phyloP scores from a whole-genome alignment of 306 rosid species.

The Vigna mungo region DNA sequence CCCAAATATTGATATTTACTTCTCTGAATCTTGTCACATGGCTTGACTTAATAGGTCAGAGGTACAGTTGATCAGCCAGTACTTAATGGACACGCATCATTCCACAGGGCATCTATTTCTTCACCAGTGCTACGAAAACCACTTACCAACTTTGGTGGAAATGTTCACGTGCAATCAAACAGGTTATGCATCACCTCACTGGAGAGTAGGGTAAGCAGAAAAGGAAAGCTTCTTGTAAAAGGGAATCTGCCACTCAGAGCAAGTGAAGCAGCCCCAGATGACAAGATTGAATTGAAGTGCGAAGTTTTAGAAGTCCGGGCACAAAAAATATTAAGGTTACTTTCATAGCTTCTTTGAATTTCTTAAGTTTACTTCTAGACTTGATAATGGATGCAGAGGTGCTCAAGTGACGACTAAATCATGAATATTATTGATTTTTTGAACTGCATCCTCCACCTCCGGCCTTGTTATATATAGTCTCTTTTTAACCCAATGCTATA shows the following conservation, averaged over 20 bases:
- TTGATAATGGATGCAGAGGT: constrained; percentile 27
- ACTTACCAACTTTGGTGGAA: constrained; percentile 87
- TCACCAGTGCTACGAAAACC: constrained; percentile 91
- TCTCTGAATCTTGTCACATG: constrained; percentile 33
- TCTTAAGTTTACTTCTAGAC: constrained; percentile 28
- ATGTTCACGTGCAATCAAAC: constrained; percentile 86
- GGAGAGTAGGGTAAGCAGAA: constrained; percentile 92
- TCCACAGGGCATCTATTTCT: constrained; percentile 92
- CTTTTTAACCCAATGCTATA: constrained; percentile 36
- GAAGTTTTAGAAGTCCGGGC: constrained; percentile 92
- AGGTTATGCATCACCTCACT: constrained; percentile 86
- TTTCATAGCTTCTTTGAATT: constrained; percentile 32
- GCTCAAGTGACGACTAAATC: constrained; percentile 21
- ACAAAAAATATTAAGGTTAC: constrained; percentile 78
- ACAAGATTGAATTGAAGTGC: constrained; percentile 89
- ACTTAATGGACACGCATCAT: constrained; percentile 86
- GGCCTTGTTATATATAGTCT: not conserved
- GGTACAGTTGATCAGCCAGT: constrained; percentile 94
- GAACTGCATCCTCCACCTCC: not conserved
- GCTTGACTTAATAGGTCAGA: constrained; percentile 68
- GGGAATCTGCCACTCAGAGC: constrained; percentile 96
- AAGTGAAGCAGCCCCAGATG: constrained; percentile 83
- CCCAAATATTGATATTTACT: constrained; percentile 34
- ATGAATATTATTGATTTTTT: not conserved
- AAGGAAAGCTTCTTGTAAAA: constrained; percentile 84